phyloP scores from a whole-genome alignment of 1,284 basidiomycete species.

The Tylopilus sp. region DNA sequence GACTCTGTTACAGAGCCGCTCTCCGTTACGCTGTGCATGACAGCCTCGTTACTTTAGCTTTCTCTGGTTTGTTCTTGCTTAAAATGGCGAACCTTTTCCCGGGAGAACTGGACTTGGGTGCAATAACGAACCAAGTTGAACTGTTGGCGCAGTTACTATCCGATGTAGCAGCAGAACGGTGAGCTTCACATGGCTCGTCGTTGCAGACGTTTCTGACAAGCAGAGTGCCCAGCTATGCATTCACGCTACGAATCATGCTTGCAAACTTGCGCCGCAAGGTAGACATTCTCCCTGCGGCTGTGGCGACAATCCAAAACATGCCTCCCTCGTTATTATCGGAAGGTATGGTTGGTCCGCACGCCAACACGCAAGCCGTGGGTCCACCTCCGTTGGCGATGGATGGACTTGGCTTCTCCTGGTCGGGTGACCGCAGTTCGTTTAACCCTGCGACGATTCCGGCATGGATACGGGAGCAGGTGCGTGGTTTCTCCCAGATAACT shows the following conservation, averaged over 20 bases:
- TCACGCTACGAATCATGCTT: conserved; percentile 86
- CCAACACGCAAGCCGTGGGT: conserved; percentile 43
- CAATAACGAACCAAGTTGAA: conserved; percentile 75
- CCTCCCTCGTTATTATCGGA: conserved; percentile 50
- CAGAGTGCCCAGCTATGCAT: conserved; percentile 59
- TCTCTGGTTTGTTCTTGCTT: conserved; percentile 86
- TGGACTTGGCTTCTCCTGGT: conserved; percentile 76
- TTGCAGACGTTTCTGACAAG: conserved; percentile 8
- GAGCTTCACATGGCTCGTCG: conserved; percentile 13
- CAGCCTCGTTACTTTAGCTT: conserved; percentile 85
- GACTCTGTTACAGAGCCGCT: conserved; percentile 52
- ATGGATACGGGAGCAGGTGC: conserved; percentile 78
- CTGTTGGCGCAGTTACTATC: conserved; percentile 77
- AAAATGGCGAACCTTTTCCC: conserved; percentile 89
- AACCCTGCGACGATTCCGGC: conserved; percentile 72
- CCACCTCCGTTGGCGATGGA: conserved; percentile 73
- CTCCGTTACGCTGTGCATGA: conserved; percentile 89
- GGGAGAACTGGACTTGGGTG: conserved; percentile 67
- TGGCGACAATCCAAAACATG: conserved; percentile 45
- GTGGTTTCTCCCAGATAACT: conserved; percentile 13
- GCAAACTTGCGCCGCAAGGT: conserved; percentile 83
- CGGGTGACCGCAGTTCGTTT: conserved; percentile 67
- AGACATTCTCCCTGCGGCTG: conserved; percentile 56
- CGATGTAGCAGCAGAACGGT: conserved; percentile 84
- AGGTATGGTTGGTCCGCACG: conserved; percentile 51